These are phyloP conservation scores for Lasiodiplodia hormozganensis DNA, from an alignment of 2,329 filamentous ascomycete genomes.

Conservation along the genomic window DNA sequence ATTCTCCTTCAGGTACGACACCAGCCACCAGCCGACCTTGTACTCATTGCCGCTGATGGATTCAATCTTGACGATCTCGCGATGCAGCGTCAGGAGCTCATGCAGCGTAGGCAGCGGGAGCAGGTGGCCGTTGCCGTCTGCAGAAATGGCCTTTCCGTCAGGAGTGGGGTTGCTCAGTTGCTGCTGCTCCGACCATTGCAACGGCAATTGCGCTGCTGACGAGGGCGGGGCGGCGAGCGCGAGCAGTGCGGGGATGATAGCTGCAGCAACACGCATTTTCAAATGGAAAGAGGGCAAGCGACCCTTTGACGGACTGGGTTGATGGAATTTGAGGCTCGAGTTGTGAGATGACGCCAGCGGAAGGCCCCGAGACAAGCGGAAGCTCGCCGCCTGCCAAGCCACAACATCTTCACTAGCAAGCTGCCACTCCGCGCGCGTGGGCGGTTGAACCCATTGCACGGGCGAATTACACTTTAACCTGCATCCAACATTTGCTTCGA, in stretches of 20 bases:
- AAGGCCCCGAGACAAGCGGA: slow-evolving; percentile 12
- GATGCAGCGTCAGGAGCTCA: slow-evolving; percentile 74
- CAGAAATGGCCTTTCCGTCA: not conserved
- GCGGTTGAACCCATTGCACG: not conserved
- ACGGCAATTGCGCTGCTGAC: slow-evolving; percentile 12
- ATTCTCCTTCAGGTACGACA: slow-evolving; percentile 66
- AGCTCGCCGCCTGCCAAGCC: slow-evolving; percentile 24
- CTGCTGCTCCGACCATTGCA: slow-evolving; percentile 7
- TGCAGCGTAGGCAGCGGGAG: slow-evolving; percentile 30
- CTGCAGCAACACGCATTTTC: slow-evolving; percentile 9
- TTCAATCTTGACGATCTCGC: slow-evolving; percentile 73
- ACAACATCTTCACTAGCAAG: not conserved
- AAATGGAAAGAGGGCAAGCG: not conserved
- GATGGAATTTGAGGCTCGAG: slow-evolving; percentile 15
- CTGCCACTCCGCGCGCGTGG: not conserved
- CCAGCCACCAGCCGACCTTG: slow-evolving; percentile 71
- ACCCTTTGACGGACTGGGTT: not conserved
- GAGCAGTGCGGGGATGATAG: not conserved
- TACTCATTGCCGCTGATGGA: slow-evolving; percentile 76
- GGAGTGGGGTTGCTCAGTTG: slow-evolving; percentile 15
- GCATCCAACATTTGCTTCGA: no score
- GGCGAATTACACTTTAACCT: no score
- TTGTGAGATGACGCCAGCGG: slow-evolving; percentile 21
- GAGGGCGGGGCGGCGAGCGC: not conserved
- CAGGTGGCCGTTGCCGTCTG: slow-evolving; percentile 5